Base-by-base conservation (phyloP, 2,329 filamentous ascomycete genomes). In the Pseudocercospora fuligena region DNA sequence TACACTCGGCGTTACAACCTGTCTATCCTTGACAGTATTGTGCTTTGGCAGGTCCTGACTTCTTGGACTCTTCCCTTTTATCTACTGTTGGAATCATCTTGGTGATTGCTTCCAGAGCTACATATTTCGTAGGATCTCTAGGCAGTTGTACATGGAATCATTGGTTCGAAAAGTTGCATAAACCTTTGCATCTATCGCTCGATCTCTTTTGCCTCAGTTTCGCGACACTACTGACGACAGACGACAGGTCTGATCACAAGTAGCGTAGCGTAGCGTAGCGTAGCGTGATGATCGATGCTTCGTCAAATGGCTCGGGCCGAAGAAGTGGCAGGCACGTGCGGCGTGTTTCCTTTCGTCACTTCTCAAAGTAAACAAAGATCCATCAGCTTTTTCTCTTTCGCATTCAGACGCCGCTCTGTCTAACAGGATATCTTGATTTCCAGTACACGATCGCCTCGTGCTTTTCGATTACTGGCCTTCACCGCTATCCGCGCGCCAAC, bases 121-220 rank as follows among this genome's bases (percentile, higher is more conserved):
- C 56, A 58, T 40, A 58, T 58, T 19, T 43, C 56, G 56, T 58
- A 58, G 56, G 56, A 43, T 58, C 56, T 58, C 51, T 19, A 27
- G 25, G 56, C 56, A 58, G 31, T 58, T 58, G 56, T 58, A 58
- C 31, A 58, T 43, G 56, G 56, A 58, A 58, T 33, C 25, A 14
- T 58, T 40, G 56, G 56, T 43, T 58, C 31, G 19, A 58, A 58
- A 58, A 58, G 56, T 23, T 40, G 25, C 29, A 58, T 16, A 14
- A 29, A 57, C 33, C 23, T 19, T 57, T 14, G 5, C 9, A 27
- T 29, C 54, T n/a, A 14, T 58, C 27, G n/a, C n/a, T 40, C 29
- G 19, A 16, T 25, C n/a, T 19, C 33, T 19, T 43, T 19, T 12
- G 25, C 54, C 29, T 58, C 14, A 33, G 29, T 19, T 4, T 29